Evolutionary conservation across 208 protist species (phyloP).

Genomic region (Wallacemonas sp.): DNA sequence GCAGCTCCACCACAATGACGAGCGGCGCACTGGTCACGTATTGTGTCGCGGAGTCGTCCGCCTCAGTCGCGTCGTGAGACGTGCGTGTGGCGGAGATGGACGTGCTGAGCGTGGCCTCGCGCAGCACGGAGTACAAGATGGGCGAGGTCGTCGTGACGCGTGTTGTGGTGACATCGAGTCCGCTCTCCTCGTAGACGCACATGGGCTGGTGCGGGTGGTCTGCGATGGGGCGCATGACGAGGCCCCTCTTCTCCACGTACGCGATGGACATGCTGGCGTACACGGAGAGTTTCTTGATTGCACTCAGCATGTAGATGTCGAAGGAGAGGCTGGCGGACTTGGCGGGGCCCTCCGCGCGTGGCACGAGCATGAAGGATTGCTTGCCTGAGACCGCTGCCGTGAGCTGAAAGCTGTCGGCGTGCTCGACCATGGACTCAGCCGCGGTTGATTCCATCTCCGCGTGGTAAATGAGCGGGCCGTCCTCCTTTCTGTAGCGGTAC

Average conservation of each 20-base stretch:
- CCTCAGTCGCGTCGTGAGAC: background rate
- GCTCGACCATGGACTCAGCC: constrained; percentile 42
- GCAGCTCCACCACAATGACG: constrained; percentile 38
- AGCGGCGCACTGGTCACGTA: constrained; percentile 6
- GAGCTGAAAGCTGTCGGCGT: constrained; percentile 48
- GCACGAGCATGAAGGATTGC: constrained; percentile 33
- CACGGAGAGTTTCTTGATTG: constrained; percentile 24
- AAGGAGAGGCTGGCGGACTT: constrained; percentile 1
- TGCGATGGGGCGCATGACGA: constrained; percentile 25
- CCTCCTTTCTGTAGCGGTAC: constrained; percentile 30
- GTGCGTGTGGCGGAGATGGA: background rate
- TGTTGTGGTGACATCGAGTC: background rate
- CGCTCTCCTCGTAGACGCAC: background rate
- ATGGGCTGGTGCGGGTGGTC: constrained; percentile 21
- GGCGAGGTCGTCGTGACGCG: background rate
- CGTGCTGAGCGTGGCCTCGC: background rate
- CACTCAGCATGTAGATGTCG: constrained; percentile 2
- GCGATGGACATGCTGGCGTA: constrained; percentile 35
- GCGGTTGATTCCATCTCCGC: constrained; percentile 45
- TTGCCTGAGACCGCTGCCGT: constrained; percentile 28
- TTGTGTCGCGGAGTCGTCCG: background rate
- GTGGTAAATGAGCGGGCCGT: constrained; percentile 66
- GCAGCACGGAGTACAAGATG: background rate
- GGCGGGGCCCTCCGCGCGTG: background rate
- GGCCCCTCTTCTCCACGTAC: constrained; percentile 31